A percentile compares a stretch with the other conserved stretches of the same genome.
These are phyloP conservation scores for bread wheat (Triticum aestivum) DNA, from an alignment of 176 grass and related monocot genomes.

Conservation along the genomic window IWGSC_CS_RefSeq_v2.1 NC_057807.1:460157244-460157743, in stretches of 20 bases:
- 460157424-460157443: no score
- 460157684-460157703: not conserved
- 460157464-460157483: not conserved
- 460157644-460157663: not conserved
- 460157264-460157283: no score
- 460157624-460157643: not conserved
- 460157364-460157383: no score
- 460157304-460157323: no score
- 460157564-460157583: not conserved
- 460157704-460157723: not conserved
- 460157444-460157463: not conserved
- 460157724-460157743: not conserved
- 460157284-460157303: no score
- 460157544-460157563: not conserved
- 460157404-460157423: no score
- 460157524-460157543: not conserved
- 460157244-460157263: no score
- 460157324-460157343: no score
- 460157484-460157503: not conserved
- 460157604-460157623: not conserved
- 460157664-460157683: not conserved
- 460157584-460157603: not conserved
- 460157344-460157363: no score
- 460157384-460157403: no score
- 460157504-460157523: not conserved